Evolutionary conservation across 1,284 basidiomycete genomes (phyloP).

Genomic region (Papiliotrema fonsecae): DNA sequence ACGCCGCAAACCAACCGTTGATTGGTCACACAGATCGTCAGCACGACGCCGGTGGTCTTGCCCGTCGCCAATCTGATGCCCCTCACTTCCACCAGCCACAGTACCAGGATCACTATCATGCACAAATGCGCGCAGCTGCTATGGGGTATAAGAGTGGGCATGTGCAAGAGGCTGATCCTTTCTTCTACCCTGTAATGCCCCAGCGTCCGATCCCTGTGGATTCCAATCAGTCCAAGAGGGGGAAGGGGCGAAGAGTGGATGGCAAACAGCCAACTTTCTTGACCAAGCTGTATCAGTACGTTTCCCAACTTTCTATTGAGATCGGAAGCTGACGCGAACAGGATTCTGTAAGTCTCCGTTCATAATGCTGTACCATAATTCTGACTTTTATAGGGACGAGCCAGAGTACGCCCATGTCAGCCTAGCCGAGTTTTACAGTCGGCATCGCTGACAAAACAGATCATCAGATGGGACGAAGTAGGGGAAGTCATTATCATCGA

Average conservation of each 20-base stretch:
- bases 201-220: too few relatives aligned
- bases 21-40: too few relatives aligned
- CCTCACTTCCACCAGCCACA: neutral
- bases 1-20: too few relatives aligned
- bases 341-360: conserved; percentile 20
- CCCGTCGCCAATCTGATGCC: neutral
- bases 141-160: neutral
- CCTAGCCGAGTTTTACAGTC: neutral
- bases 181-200: conserved; percentile 3
- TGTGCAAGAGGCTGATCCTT: conserved; percentile 6
- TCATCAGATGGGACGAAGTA: conserved; percentile 85
- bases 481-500: conserved; percentile 90
- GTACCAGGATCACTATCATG: neutral
- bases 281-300: conserved; percentile 85
- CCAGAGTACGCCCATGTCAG: conserved; percentile 34
- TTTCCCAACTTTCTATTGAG: conserved; percentile 19
- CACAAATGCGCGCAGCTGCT: neutral
- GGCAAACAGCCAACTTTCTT: conserved; percentile 76
- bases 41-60: neutral
- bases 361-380: conserved; percentile 12
- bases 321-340: conserved; percentile 1
- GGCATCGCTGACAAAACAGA: conserved; percentile 37
- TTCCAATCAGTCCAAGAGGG: too few relatives aligned
- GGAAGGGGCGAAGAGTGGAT: conserved; percentile 46
- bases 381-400: conserved; percentile 19